A percentile compares a stretch with the other conserved stretches of the same genome.
Evolutionary conservation across 805 yeast genomes (phyloP).

Genomic region (Tetrapisispora iriomotensis): DNA sequence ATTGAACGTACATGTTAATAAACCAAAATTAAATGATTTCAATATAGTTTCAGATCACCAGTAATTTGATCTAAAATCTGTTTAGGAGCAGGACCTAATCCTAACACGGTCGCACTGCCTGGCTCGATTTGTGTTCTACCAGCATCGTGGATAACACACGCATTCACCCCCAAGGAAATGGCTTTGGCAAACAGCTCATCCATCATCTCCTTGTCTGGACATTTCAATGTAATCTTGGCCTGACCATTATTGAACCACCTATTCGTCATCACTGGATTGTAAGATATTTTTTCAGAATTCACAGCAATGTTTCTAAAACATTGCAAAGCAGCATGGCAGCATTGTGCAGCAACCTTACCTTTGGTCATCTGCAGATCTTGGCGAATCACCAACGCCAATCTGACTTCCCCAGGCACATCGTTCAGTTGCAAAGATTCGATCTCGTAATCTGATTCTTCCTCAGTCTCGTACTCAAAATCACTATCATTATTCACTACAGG

Average conservation of each 20-base stretch:
- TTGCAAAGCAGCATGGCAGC: constrained; percentile 94
- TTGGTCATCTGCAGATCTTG: constrained; percentile 85
- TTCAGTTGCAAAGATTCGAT: constrained; percentile 53
- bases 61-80: constrained; percentile 71
- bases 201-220: constrained; percentile 56
- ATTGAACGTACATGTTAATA: background rate
- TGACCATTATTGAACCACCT: constrained; percentile 85
- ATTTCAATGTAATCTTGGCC: constrained; percentile 84
- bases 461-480: constrained; percentile 32
- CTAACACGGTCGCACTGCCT: constrained; percentile 93
- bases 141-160: constrained; percentile 84
- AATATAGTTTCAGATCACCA: constrained; percentile 65
- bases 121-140: constrained; percentile 96
- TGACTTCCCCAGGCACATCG: constrained; percentile 65
- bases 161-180: constrained; percentile 64
- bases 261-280: constrained; percentile 51
- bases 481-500: constrained; percentile 20
- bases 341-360: constrained; percentile 96
- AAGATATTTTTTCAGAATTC: constrained; percentile 37
- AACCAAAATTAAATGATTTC: constrained; percentile 4
- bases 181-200: constrained; percentile 74
- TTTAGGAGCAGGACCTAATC: constrained; percentile 94
- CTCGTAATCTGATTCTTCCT: constrained; percentile 45
- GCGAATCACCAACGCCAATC: constrained; percentile 82
- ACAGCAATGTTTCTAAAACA: constrained; percentile 62